Percentiles rank a stretch among this genome's conserved stretches.
Conservation (phyloP, 768 basidiomycete species). For the Boletus barrowsii region DNA sequence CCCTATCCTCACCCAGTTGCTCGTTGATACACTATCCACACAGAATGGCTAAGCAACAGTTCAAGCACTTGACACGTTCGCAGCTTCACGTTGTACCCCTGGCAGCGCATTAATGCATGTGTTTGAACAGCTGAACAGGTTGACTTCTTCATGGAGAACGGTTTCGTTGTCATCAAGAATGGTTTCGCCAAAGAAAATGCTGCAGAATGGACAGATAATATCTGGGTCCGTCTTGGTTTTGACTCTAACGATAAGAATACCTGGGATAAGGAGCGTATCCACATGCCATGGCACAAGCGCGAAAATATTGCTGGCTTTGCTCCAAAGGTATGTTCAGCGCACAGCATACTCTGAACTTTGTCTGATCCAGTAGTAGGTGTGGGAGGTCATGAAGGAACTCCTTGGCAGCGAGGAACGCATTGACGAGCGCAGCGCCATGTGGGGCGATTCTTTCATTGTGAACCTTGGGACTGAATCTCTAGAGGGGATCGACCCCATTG, state of each 20-base stretch:
- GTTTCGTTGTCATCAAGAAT: slow-evolving; percentile 49
- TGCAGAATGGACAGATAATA: slow-evolving; percentile 42
- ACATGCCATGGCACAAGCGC: slow-evolving; percentile 44
- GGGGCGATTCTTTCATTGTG: background rate
- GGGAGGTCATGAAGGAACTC: slow-evolving; percentile 1
- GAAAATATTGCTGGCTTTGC: slow-evolving; percentile 46
- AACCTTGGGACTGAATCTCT: background rate
- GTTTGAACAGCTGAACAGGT: slow-evolving; percentile 42
- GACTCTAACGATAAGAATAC: slow-evolving; percentile 23
- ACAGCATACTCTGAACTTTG: background rate
- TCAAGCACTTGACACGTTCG: slow-evolving; percentile 34
- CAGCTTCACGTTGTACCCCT: background rate
- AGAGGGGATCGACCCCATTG: background rate
- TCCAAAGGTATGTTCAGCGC: slow-evolving; percentile 41
- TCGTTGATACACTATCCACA: background rate
- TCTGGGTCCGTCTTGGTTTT: slow-evolving; percentile 52
- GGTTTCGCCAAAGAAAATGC: slow-evolving; percentile 52
- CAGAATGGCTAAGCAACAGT: background rate
- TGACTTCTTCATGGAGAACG: slow-evolving; percentile 53
- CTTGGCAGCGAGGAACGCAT: background rate
- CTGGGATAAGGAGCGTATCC: background rate
- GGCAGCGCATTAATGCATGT: background rate
- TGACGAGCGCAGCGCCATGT: background rate
- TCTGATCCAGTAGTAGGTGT: background rate
- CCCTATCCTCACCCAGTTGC: background rate